Base-by-base conservation (phyloP, 1,284 basidiomycete genomes). In the Malassezia yamatoensis region DNA sequence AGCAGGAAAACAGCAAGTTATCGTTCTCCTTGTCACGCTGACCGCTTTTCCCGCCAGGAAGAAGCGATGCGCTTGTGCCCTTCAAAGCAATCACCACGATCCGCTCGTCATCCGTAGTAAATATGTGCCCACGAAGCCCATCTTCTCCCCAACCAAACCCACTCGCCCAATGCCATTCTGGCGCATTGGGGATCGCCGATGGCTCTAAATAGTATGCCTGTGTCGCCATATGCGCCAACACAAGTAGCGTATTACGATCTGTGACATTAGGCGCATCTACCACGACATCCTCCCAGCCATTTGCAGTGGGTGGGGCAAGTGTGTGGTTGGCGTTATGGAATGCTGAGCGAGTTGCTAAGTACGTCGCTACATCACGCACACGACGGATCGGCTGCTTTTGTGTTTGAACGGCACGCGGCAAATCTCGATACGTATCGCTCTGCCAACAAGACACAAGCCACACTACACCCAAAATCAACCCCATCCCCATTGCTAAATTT, bases 1-100 rank as follows among this genome's bases (percentile, higher is more conserved):
- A 99, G 77, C 93, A 99, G 51, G 90, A 96, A 77, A 96, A 98
- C 52, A 96, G 78, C n/a, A 98, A 75, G 66, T 96, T 96, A 76
- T 96, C 90, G 76, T 96, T 96, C 49, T 86, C 75, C 77, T 88
- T 94, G 79, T 96, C 91, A 67, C 91, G 91, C 78, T 83, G 85
- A 1, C 82, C 80, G 12, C 93, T 96, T 13, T 88, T 85, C 0
- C 88, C 89, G 0, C 86, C 86, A 5, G 88, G 86, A 44, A 93
- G 81, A 15, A 87, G 61, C 5, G 82, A 83, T 0, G 88, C 83
- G 10, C 88, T 88, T 1, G 91, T 96, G 38, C 93, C 93, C 77
- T 98, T 98, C 79, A 96, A 86, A 12, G 89, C 83, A 13, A 96
- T 80, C 11, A 96, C 82, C 42, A 96, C 81, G 0, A 88, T 93